Conservation (phyloP, 805 yeast species). For the Saturnispora halmiae region DNA sequence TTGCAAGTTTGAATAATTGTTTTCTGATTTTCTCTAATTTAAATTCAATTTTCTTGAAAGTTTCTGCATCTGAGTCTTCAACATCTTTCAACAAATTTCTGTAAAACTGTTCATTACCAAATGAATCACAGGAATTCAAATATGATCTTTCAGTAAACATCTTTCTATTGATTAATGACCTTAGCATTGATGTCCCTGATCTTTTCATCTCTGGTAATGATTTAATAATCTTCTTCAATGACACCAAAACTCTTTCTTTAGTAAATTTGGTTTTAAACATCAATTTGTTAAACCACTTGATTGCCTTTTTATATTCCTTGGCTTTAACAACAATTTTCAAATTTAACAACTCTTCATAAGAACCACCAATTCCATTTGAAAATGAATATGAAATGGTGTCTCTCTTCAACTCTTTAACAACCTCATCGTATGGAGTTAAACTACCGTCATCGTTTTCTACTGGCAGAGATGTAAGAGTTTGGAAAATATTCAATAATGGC, state of each 20-base stretch:
- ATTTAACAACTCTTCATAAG: conserved; percentile 57
- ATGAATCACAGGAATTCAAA: conserved; percentile 53
- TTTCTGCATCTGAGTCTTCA: conserved; percentile 43
- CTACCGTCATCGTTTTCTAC: conserved; percentile 53
- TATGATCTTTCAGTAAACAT: conserved; percentile 51
- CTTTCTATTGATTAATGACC: conserved; percentile 42
- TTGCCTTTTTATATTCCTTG: conserved; percentile 55
- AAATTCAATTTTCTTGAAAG: conserved; percentile 28
- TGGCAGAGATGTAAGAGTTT: conserved; percentile 66
- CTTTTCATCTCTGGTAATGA: conserved; percentile 56
- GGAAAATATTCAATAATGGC: conserved; percentile 56
- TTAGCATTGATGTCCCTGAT: conserved; percentile 53
- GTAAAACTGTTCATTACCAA: conserved; percentile 53
- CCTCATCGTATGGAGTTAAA: conserved; percentile 59
- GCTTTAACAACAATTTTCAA: conserved; percentile 53
- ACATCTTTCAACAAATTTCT: conserved; percentile 40
- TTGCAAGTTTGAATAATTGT: conserved; percentile 45
- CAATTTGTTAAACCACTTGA: conserved; percentile 66
- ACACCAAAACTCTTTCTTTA: conserved; percentile 55
- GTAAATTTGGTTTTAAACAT: conserved; percentile 65
- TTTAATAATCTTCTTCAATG: conserved; percentile 53
- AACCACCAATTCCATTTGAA: conserved; percentile 47
- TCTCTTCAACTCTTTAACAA: conserved; percentile 59
- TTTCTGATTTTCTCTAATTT: conserved; percentile 45
- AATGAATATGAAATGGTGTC: conserved; percentile 60